Evolutionary conservation across 345 rosid species (phyloP).

Genomic region (Citrus reticulata): DNA sequence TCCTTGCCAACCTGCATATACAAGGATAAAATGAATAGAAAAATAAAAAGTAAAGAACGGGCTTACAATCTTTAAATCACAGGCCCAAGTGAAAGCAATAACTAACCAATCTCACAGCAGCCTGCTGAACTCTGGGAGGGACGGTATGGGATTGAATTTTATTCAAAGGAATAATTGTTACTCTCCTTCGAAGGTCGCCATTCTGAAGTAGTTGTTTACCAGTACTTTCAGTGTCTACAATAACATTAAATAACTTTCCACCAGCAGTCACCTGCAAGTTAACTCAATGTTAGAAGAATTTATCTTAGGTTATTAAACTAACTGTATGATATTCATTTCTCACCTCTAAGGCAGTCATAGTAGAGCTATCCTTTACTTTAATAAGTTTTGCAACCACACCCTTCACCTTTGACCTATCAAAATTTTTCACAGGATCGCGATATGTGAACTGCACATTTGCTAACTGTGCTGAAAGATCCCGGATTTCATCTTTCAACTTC

Average conservation of each 20-base stretch:
- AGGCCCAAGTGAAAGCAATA: slow-evolving; percentile 8
- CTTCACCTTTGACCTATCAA: slow-evolving; percentile 91
- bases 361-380: slow-evolving; percentile 71
- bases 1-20: slow-evolving; percentile 79
- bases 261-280: slow-evolving; percentile 82
- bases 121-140: slow-evolving; percentile 64
- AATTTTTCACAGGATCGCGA: slow-evolving; percentile 78
- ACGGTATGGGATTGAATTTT: slow-evolving; percentile 66
- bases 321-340: slow-evolving; percentile 12
- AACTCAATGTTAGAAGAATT: slow-evolving; percentile 11
- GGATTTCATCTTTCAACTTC: slow-evolving; percentile 72
- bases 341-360: slow-evolving; percentile 97
- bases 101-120: slow-evolving; percentile 75
- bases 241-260: slow-evolving; percentile 83
- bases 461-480: slow-evolving; percentile 66
- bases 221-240: slow-evolving; percentile 87
- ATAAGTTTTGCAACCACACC: slow-evolving; percentile 94
- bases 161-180: slow-evolving; percentile 87
- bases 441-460: slow-evolving; percentile 84
- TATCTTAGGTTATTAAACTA: slow-evolving; percentile 10
- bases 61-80: background rate
- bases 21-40: slow-evolving; percentile 9
- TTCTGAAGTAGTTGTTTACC: slow-evolving; percentile 94
- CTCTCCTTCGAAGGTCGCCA: slow-evolving; percentile 87
- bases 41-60: background rate